phyloP scores from a whole-genome alignment of 106 monocot genomes.

The Platanthera zijinensis region DNA sequence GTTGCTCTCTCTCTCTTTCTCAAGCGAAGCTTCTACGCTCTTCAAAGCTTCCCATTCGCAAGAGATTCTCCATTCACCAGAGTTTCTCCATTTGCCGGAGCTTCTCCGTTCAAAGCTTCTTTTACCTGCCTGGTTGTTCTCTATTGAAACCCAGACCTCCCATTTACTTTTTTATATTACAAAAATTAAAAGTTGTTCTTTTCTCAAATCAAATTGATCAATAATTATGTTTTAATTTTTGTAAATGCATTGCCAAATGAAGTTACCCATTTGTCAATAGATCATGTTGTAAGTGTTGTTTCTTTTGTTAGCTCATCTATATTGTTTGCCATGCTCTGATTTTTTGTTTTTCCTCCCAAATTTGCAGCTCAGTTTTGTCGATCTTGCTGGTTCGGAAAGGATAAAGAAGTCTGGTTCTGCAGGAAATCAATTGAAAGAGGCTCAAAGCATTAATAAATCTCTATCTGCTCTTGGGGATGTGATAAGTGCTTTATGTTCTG shows the following conservation, averaged over 20 bases:
- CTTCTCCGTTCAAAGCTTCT: no score
- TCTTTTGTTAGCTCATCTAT: neutral
- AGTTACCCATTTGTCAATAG: neutral
- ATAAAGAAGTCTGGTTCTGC: constrained; percentile 89
- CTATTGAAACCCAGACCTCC: no score
- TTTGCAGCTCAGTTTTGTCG: constrained; percentile 96
- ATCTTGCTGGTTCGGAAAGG: constrained; percentile 98
- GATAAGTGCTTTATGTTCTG: constrained; percentile 83
- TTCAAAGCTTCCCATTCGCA: no score
- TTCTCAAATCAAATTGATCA: neutral
- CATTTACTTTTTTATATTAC: no score
- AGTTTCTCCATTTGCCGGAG: no score
- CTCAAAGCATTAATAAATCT: constrained; percentile 97
- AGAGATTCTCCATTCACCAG: no score
- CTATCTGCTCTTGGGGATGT: constrained; percentile 95
- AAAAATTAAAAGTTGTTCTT: neutral
- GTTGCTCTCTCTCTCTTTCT: no score
- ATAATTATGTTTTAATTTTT: neutral
- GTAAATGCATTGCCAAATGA: neutral
- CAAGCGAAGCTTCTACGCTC: no score
- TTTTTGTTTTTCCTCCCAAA: neutral
- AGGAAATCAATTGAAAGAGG: constrained; percentile 90
- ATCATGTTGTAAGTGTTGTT: neutral
- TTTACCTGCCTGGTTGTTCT: no score
- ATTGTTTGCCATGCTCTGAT: neutral